Base-by-base conservation (phyloP, 1,284 basidiomycete species). In the Malassezia obtusa region DNA sequence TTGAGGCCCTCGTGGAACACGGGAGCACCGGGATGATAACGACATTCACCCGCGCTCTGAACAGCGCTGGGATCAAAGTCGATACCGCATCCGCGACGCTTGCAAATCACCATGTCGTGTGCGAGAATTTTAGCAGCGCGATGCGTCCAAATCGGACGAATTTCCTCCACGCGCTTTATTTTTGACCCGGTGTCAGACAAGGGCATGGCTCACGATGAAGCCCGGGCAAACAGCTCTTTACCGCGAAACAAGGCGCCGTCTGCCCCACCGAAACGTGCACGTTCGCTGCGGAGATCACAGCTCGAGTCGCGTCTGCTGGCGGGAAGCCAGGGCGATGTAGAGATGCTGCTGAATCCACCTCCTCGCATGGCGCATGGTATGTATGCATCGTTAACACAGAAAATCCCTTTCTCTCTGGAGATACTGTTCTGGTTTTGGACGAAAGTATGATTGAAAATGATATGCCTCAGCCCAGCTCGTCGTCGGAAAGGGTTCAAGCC, bases 1-100 rank as follows among this genome's bases (percentile, higher is more conserved):
- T 73, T 73, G 38, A 63, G 63, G 15, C 69, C 69, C 49, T 73
- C 71, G 59, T 72, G 71, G 50, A 73, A 73, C 33, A 73, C 62
- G 22, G 71, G 69, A 8, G 64, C 60, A 44, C 71, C 71, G 1
- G 71, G 68, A 45, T 73, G 71, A 57, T 64, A 61, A n/a, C 25
- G 48, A 54, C 71, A 73, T 0, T 52, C 57, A 14, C 46, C 40
- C 10, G 57, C 15, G 36, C 21, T 26, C 4, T 19, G 6, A 35
- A 51, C 25, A 4, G 59, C 48, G 2, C 49, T 33, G 0, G 57
- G 45, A 31, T 63, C 58, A 24, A 64, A 69, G 37, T 65, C 63
- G 40, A 56, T 57, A 24, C 71, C 71, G 49, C 71, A 73, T 40
- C 67, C 67, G 28, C 66, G 62, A 19, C 71, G 63, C 28, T 67